Evolutionary conservation across 2,329 filamentous ascomycete species (phyloP).

Genomic region (Fusarium clavum): DNA sequence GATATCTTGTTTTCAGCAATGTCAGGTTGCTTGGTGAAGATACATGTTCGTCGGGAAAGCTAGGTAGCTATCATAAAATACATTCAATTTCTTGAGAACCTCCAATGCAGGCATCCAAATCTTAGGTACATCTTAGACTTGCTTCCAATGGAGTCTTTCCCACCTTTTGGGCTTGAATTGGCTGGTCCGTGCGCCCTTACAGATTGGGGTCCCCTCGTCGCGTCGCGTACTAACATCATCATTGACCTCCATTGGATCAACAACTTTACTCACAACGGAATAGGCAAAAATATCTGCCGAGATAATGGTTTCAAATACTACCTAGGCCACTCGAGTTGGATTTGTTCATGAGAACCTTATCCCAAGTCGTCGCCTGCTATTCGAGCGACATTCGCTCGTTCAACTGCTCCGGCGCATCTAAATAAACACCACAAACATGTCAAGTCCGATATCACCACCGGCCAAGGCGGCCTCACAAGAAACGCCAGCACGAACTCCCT

Average conservation of each 20-base stretch:
- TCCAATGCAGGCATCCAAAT: neutral
- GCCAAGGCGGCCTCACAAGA: constrained; percentile 25
- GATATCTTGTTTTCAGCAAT: neutral
- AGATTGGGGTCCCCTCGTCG: constrained; percentile 17
- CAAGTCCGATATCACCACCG: constrained; percentile 29
- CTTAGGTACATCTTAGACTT: neutral
- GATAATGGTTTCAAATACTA: neutral
- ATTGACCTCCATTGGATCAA: constrained; percentile 31
- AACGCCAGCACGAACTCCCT: constrained; percentile 35
- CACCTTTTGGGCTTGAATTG: neutral
- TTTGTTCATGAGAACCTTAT: neutral
- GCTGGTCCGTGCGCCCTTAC: constrained; percentile 23
- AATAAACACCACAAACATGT: constrained; percentile 32
- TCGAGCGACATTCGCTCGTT: constrained; percentile 1
- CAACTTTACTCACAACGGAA: constrained; percentile 21
- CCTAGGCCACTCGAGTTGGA: neutral
- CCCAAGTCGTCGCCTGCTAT: neutral
- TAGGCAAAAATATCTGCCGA: neutral
- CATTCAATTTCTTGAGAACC: neutral
- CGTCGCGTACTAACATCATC: constrained; percentile 37
- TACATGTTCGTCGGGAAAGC: neutral
- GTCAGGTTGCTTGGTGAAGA: neutral
- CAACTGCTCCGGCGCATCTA: constrained; percentile 10
- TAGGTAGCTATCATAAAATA: neutral
- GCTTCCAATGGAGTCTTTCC: neutral